Evolutionary conservation across 768 basidiomycete genomes (phyloP), one percentile per base, ranked within the genome.

Genomic region (Boletus eberwhitei): DNA sequence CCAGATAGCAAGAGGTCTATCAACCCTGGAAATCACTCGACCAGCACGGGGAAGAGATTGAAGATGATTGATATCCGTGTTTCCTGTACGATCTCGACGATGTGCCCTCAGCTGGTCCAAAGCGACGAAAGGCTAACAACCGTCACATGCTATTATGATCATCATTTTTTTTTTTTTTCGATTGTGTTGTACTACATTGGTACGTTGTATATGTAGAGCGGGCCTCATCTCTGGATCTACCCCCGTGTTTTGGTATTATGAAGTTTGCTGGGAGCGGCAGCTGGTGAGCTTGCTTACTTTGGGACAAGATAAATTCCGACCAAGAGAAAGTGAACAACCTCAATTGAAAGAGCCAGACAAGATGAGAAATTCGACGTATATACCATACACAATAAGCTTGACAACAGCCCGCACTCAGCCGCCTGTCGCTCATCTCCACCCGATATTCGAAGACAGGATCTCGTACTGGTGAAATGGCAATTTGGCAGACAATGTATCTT

Each of bases 11-110:
- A 21, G 55, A 65, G 19, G 60, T 60, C 29, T 55, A 52, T 51
- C 52, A 41, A n/a, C 29, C 49, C 3, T 63, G 64, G 64, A 65
- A 36, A n/a, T 64, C 57, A 14, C 54, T 59, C 11, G 47, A 64
- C 47, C 64, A 64, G 29, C 57, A 62, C 7, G 57, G 64, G 5
- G 45, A 55, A 12, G 53, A 63, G n/a, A 5, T 29, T 22, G 48
- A 54, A 0, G 39, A 54, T 0, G 39, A 39, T 24, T 49, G 38
- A 50, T 40, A 39, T 3, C 11, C 7, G 36, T 35, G 13, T 29
- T 41, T 22, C 9, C n/a, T 14, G 21, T 34, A 16, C 37, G 5
- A 16, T 37, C 24, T 32, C 17, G 5, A 24, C 24, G 11, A 17
- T 2, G 14, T n/a, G 29, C 16, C 14, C 12, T 37, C 13, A 12